Conservation (phyloP, 306 rosid genomes). For the Quercus aquifolioides region DNA sequence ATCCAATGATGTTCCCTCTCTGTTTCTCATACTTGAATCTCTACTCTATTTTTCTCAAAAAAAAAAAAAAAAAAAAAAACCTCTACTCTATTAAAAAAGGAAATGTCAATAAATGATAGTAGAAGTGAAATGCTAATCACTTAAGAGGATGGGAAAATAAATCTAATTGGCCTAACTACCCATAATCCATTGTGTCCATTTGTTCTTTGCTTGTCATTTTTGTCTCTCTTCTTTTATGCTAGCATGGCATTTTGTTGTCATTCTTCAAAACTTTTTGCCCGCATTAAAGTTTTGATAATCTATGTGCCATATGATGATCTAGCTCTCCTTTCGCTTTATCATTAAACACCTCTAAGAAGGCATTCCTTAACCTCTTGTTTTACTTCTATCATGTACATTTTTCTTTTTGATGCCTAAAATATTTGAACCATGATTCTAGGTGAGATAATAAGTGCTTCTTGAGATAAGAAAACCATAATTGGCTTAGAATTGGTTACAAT, state of each 20-base stretch:
- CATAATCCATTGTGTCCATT: background rate
- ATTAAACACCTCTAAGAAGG: background rate
- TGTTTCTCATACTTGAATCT: background rate
- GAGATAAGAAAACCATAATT: conserved; percentile 5
- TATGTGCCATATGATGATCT: too few relatives aligned
- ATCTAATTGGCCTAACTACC: background rate
- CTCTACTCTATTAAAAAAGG: background rate
- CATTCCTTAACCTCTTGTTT: too few relatives aligned
- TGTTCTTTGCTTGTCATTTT: background rate
- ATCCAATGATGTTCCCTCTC: background rate
- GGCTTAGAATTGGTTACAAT: background rate
- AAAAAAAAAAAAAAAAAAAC: too few relatives aligned
- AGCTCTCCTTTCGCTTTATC: background rate
- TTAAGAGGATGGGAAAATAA: background rate
- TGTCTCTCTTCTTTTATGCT: background rate
- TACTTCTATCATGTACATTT: background rate
- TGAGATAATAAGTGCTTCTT: conserved; percentile 1
- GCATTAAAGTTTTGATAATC: background rate
- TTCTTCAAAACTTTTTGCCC: background rate
- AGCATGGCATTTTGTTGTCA: background rate
- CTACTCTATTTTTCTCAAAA: background rate
- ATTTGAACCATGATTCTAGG: background rate
- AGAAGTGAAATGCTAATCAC: background rate
- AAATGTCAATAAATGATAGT: background rate
- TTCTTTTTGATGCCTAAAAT: conserved; percentile 7